These are phyloP conservation scores for Saccharomyces hybrid DNA, from an alignment of 1,139 yeast species.

Conservation along the genomic window DNA sequence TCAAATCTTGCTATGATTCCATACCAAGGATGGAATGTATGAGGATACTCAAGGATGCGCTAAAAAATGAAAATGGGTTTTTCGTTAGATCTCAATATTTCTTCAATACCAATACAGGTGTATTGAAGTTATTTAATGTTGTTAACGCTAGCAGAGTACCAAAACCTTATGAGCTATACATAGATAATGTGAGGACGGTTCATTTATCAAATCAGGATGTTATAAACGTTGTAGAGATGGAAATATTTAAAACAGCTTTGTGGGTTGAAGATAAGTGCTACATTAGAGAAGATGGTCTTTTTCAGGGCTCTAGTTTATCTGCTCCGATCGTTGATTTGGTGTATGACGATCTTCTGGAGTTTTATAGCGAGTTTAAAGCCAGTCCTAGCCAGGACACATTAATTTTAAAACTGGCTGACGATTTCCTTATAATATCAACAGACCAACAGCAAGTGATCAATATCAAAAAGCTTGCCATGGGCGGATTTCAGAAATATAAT, in stretches of 20 bases:
- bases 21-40: constrained; percentile 48
- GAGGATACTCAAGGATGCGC: constrained; percentile 17
- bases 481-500: constrained; percentile 49
- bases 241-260: constrained; percentile 38
- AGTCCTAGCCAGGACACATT: constrained; percentile 30
- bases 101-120: constrained; percentile 15
- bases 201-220: constrained; percentile 31
- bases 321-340: constrained; percentile 68
- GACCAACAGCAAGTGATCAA: constrained; percentile 22
- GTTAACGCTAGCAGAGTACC: constrained; percentile 19
- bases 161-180: constrained; percentile 10
- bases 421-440: constrained; percentile 63
- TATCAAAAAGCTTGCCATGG: constrained; percentile 26
- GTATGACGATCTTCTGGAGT: constrained; percentile 55
- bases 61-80: constrained; percentile 18
- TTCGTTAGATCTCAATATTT: constrained; percentile 17
- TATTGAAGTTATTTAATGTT: constrained; percentile 10
- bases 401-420: constrained; percentile 73
- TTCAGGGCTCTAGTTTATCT: constrained; percentile 82
- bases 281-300: constrained; percentile 59
- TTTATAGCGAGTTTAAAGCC: constrained; percentile 34
- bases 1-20: constrained; percentile 71
- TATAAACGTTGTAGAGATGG: constrained; percentile 33
- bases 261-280: constrained; percentile 33
- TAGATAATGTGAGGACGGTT: constrained; percentile 20